phyloP scores from a whole-genome alignment of 1,139 yeast genomes.

The Lizanozyma gosingica region DNA sequence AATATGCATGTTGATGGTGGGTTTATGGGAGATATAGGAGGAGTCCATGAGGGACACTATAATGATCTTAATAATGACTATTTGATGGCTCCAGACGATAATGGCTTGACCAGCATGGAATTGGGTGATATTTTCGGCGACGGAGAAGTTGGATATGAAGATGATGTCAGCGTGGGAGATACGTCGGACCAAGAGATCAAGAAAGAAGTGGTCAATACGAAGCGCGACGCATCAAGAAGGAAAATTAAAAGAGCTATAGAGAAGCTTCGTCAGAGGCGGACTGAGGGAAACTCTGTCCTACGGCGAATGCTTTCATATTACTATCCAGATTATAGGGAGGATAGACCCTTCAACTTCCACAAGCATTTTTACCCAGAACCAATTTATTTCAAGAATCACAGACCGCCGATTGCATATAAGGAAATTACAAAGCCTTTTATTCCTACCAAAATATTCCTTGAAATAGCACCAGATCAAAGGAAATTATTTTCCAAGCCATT shows the following conservation, averaged over 20 bases:
- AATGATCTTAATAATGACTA: slow-evolving; percentile 16
- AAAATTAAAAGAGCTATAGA: slow-evolving; percentile 11
- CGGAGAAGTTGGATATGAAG: slow-evolving; percentile 10
- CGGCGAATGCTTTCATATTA: slow-evolving; percentile 37
- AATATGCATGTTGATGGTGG: slow-evolving; percentile 1
- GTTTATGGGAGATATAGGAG: slow-evolving; percentile 5
- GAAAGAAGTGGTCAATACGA: slow-evolving; percentile 12
- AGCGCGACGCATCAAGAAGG: slow-evolving; percentile 11
- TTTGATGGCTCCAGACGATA: slow-evolving; percentile 28
- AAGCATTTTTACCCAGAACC: slow-evolving; percentile 60
- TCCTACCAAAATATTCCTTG: slow-evolving; percentile 47
- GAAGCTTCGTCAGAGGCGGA: slow-evolving; percentile 16
- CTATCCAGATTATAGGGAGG: slow-evolving; percentile 55
- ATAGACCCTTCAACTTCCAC: slow-evolving; percentile 57
- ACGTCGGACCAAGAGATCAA: slow-evolving; percentile 7
- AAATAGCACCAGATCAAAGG: slow-evolving; percentile 39
- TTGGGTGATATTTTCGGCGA: slow-evolving; percentile 29
- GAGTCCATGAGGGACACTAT: slow-evolving; percentile 3
- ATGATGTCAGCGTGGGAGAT: slow-evolving; percentile 8
- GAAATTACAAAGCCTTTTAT: slow-evolving; percentile 43
- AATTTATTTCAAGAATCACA: slow-evolving; percentile 39
- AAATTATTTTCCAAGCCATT: slow-evolving; percentile 21
- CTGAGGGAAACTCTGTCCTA: slow-evolving; percentile 21
- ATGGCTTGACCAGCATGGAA: slow-evolving; percentile 33
- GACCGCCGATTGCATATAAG: slow-evolving; percentile 38